These are phyloP conservation scores for Ascochyta pisi DNA, from an alignment of 2,329 filamentous ascomycete genomes.

Conservation along the genomic window DNA sequence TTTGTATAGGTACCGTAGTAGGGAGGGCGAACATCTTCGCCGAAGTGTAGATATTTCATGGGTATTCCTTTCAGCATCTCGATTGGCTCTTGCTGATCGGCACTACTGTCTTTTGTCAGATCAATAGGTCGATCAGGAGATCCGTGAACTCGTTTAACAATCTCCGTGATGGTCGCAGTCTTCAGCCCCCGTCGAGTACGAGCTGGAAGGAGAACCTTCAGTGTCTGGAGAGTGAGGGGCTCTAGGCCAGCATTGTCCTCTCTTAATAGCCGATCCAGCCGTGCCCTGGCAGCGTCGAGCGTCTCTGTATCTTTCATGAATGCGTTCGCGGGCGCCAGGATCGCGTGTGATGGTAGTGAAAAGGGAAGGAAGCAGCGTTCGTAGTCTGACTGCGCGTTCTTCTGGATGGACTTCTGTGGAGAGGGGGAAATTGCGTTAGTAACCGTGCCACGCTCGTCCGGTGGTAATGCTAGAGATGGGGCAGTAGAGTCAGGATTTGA, in stretches of 20 bases:
- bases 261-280: slow-evolving; percentile 36
- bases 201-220: slow-evolving; percentile 28
- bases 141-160: slow-evolving; percentile 55
- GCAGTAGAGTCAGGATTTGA: slow-evolving; percentile 42
- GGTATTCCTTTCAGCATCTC: slow-evolving; percentile 62
- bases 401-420: slow-evolving; percentile 41
- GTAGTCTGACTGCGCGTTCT: slow-evolving; percentile 51
- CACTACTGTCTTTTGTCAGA: slow-evolving; percentile 48
- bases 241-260: slow-evolving; percentile 24
- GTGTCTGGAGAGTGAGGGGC: slow-evolving; percentile 20
- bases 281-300: slow-evolving; percentile 34
- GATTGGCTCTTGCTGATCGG: slow-evolving; percentile 36
- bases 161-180: slow-evolving; percentile 39
- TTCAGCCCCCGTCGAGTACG: slow-evolving; percentile 23
- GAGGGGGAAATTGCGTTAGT: slow-evolving; percentile 42
- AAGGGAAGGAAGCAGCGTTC: slow-evolving; percentile 80
- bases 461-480: slow-evolving; percentile 35
- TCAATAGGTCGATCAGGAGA: slow-evolving; percentile 52
- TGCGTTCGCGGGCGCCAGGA: slow-evolving; percentile 65
- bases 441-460: slow-evolving; percentile 25
- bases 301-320: slow-evolving; percentile 40
- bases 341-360: slow-evolving; percentile 75
- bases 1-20: slow-evolving; percentile 78
- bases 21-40: slow-evolving; percentile 68
- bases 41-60: slow-evolving; percentile 68